Evolutionary conservation across 2,329 filamentous ascomycete species (phyloP).

Genomic region (Alternaria ethzedia): DNA sequence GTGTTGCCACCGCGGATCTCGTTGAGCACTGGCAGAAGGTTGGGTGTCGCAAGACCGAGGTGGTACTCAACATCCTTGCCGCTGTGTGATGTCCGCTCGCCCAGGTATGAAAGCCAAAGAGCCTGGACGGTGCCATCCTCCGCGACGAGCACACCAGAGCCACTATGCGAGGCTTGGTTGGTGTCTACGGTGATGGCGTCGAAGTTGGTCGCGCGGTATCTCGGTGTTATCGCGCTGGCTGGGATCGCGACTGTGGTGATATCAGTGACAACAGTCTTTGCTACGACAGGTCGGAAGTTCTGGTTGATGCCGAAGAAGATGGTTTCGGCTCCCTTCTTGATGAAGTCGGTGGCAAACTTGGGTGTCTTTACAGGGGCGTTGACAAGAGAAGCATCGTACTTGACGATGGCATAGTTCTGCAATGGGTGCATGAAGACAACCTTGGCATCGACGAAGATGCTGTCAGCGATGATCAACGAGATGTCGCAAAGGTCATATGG

Average conservation of each 20-base stretch:
- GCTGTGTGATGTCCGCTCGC: slow-evolving; percentile 78
- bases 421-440: slow-evolving; percentile 95
- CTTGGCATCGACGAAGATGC: slow-evolving; percentile 91
- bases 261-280: slow-evolving; percentile 93
- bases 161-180: slow-evolving; percentile 86
- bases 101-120: slow-evolving; percentile 95
- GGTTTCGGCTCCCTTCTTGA: slow-evolving; percentile 91
- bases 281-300: slow-evolving; percentile 90
- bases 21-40: slow-evolving; percentile 84
- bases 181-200: slow-evolving; percentile 98
- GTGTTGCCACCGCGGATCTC: slow-evolving; percentile 81
- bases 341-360: slow-evolving; percentile 77
- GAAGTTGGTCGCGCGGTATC: slow-evolving; percentile 93
- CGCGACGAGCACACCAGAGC: slow-evolving; percentile 88
- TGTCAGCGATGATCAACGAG: slow-evolving; percentile 93
- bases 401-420: slow-evolving; percentile 94
- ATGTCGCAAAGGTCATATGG: slow-evolving; percentile 98
- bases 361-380: slow-evolving; percentile 92
- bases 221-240: slow-evolving; percentile 86
- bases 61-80: slow-evolving; percentile 96
- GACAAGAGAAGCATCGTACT: slow-evolving; percentile 94
- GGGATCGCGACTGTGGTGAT: slow-evolving; percentile 97
- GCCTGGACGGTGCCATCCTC: slow-evolving; percentile 93
- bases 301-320: slow-evolving; percentile 99
- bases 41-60: slow-evolving; percentile 86